Evolutionary conservation across 495 filamentous ascomycete genomes (phyloP), one percentile per base, ranked within the genome.

Genomic region (Delitschia confertaspora): DNA sequence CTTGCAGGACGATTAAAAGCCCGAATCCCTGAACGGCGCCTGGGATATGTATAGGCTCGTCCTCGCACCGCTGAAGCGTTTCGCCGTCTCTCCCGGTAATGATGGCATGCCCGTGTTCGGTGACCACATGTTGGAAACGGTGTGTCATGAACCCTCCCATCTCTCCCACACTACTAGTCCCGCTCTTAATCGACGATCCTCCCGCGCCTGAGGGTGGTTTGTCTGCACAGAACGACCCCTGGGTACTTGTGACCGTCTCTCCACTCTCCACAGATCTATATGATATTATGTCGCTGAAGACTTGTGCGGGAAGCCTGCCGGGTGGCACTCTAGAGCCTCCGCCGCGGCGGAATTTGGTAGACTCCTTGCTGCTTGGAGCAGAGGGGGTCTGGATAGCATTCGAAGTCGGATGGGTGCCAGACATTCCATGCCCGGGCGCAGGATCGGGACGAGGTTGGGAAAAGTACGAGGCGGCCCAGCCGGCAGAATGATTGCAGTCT

Each of bases 21-120:
- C 89, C 88, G 58, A 94, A 96, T 6, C 73, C 68, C 53, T 95
- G 89, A 1, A 95, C 68, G n/a, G 88, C 86, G 10, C 88, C 88
- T 0, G 89, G 89, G 10, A 86, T 83, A 51, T 87, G 86, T 29
- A 95, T 95, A 0, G 89, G 87, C 52, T 95, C 89, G 60, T 96
- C 89, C 61, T 96, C 89, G 60, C 86, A 93, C 29, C 75, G 63
- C 53, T 88, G 83, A 29, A 89, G 65, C 1, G 64, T 73, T 11
- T 77, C 71, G 2, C 80, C 77, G 40, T 81, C 74, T 39, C 83
- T 69, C 8, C 88, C 88, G 4, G 85, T 89, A 35, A 94, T 80
- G 14, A 96, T 75, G 4, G 80, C 82, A 65, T 96, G 88, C 0
- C 88, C 88, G 33, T 74, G 81, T 5, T 85, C 76, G 0, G 83